phyloP scores from a whole-genome alignment of 371 early-diverging fungal species.

The Paraphysoderma sedebokerense region DNA sequence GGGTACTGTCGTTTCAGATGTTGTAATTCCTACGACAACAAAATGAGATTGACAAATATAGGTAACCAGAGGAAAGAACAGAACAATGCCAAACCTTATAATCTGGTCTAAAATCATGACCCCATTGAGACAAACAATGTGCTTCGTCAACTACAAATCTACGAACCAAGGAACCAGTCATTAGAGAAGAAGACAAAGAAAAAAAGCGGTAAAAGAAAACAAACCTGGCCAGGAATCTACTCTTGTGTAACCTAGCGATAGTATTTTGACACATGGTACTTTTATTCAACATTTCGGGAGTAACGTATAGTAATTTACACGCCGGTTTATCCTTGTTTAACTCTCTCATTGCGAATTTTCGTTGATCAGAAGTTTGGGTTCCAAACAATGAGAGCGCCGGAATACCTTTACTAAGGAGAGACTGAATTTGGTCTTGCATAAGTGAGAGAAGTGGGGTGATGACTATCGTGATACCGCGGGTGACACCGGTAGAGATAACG shows the following conservation, averaged over 20 bases:
- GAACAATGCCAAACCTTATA: conserved; percentile 18
- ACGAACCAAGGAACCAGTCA: too few species aligned
- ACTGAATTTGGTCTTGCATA: conserved; percentile 94
- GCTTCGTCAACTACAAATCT: conserved; percentile 99
- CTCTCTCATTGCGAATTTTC: conserved; percentile 36
- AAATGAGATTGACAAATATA: neutral
- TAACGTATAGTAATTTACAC: conserved; percentile 72
- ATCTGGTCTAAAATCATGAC: conserved; percentile 79
- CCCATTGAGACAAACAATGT: conserved; percentile 96
- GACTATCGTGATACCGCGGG: conserved; percentile 80
- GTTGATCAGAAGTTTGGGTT: conserved; percentile 25
- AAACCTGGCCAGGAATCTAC: conserved; percentile 45
- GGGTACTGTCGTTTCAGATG: conserved; percentile 43
- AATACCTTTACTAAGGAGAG: conserved; percentile 58
- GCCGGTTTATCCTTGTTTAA: conserved; percentile 18
- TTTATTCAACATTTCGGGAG: conserved; percentile 84
- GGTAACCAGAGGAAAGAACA: neutral
- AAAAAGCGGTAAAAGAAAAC: too few species aligned
- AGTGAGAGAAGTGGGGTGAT: conserved; percentile 93
- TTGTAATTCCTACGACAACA: conserved; percentile 38
- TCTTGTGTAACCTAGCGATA: conserved; percentile 35
- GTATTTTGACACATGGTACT: conserved; percentile 40
- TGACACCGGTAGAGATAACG: conserved; percentile 31
- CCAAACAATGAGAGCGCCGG: conserved; percentile 59
- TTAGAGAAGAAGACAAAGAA: too few species aligned